Evolutionary conservation across 106 monocot species (phyloP), one percentile per base, ranked within the genome.

Genomic region (Dioscorea alata): DNA sequence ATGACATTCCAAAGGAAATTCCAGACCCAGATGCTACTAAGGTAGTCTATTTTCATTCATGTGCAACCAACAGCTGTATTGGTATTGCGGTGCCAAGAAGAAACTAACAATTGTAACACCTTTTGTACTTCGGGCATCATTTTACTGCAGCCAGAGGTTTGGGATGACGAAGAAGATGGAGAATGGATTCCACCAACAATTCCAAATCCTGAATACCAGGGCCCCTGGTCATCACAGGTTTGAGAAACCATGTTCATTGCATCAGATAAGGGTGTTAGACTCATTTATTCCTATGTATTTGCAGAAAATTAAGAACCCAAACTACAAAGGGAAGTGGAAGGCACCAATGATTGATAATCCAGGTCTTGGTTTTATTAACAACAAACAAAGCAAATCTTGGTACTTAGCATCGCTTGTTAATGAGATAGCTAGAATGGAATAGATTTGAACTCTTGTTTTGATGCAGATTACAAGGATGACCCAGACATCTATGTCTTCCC

Each of bases 241-340:
- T 25, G 24, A 17, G 33, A 49, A 7, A 59, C 19, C 54, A 54
- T 8, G 54, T 54, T 15, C 18, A 54, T 16, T 18, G 0, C 15
- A 54, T 3, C 15, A 18, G 13, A 19, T 54, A 18, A 5, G 59
- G 10, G 59, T 1, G 2, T 23, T 20, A 20, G 23, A 22, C 32
- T 50, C 49, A 48, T 14, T 23, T 66, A 23, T 15, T 20, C 50
- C 49, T 8, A 6, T 66, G 21, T 19, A 49, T 14, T 22, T 4
- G 28, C 63, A 82, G 82, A 83, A 83, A 83, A 81, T 90, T 4
- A 90, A 90, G 77, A 90, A 90, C 61, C 80, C 83, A 0, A 69
- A 86, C 17, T 90, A 83, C 81, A 80, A 90, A 81, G 90, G 90
- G 20, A 86, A 83, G 59, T 90, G 90, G 90, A 86, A 83, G 70